These are phyloP conservation scores for Climacium dendroides DNA, from an alignment of 225 moss, liverwort and hornwort genomes.

Conservation along the genomic window DNA sequence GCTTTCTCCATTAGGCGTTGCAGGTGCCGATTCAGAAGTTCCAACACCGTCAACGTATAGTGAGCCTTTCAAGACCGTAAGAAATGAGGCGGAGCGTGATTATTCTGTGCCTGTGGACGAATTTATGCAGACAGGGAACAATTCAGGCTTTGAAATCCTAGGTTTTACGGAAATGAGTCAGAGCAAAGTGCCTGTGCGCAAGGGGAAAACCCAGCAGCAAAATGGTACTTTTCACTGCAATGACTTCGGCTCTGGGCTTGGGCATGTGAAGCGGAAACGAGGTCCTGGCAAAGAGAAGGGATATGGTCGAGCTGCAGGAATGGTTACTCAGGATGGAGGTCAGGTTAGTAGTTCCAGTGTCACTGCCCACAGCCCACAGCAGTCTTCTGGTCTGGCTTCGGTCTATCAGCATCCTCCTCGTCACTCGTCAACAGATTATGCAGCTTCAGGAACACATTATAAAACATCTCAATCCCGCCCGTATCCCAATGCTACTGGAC, in stretches of 20 bases:
- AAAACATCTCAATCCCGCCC: slow-evolving; percentile 2
- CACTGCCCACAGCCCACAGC: slow-evolving; percentile 16
- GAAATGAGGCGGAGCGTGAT: not conserved
- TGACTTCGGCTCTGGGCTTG: not conserved
- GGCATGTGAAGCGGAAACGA: slow-evolving; percentile 3
- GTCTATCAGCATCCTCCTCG: not conserved
- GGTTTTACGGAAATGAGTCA: not conserved
- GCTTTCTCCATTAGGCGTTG: not conserved
- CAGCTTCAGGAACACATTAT: slow-evolving; percentile 2
- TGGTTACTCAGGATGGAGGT: not conserved
- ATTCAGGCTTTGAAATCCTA: not conserved
- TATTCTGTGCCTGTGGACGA: not conserved
- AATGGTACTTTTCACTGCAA: not conserved
- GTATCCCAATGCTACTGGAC: slow-evolving; percentile 10
- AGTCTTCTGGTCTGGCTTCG: slow-evolving; percentile 10
- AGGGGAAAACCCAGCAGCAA: not conserved
- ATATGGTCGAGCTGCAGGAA: not conserved
- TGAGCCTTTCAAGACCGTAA: not conserved
- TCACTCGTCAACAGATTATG: not conserved
- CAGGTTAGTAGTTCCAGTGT: not conserved
- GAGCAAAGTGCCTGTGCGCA: not conserved
- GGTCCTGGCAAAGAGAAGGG: slow-evolving; percentile 3
- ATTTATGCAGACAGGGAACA: not conserved
- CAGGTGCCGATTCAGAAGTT: not conserved
- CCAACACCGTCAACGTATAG: not conserved